Evolutionary conservation across 1,284 basidiomycete genomes (phyloP).

Genomic region (Boletus smithii): DNA sequence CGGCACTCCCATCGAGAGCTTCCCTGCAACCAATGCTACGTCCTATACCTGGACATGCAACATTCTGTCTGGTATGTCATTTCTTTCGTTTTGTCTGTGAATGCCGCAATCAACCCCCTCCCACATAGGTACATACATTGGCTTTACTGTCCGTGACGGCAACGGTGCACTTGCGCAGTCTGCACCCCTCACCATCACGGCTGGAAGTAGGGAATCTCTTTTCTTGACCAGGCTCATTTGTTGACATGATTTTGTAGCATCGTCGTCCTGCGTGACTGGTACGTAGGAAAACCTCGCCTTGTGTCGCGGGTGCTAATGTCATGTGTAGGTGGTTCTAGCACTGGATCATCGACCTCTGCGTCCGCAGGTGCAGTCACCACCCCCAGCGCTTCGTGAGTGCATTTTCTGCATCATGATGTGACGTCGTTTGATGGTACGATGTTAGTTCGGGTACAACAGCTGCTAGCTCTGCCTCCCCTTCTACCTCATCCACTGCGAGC

Average conservation of each 20-base stretch:
- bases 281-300: background rate
- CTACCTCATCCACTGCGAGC: conserved; percentile 17
- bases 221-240: background rate
- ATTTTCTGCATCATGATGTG: background rate
- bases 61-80: conserved; percentile 15
- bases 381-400: conserved; percentile 23
- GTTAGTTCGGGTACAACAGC: conserved; percentile 9
- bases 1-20: conserved; percentile 37
- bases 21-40: conserved; percentile 37
- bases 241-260: conserved; percentile 27
- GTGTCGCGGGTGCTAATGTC: conserved; percentile 9
- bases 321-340: conserved; percentile 18
- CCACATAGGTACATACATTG: conserved; percentile 46
- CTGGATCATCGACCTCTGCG: conserved; percentile 21
- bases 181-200: conserved; percentile 47
- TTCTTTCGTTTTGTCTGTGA: background rate
- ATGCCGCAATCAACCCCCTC: background rate
- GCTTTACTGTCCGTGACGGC: conserved; percentile 51
- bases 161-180: conserved; percentile 46
- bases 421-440: conserved; percentile 11
- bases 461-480: conserved; percentile 13
- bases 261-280: conserved; percentile 32
- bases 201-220: conserved; percentile 41
- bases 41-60: conserved; percentile 48
- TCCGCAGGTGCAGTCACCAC: background rate